Base-by-base conservation (phyloP, 768 basidiomycete species). In the Psilocybe azurescens region DNA sequence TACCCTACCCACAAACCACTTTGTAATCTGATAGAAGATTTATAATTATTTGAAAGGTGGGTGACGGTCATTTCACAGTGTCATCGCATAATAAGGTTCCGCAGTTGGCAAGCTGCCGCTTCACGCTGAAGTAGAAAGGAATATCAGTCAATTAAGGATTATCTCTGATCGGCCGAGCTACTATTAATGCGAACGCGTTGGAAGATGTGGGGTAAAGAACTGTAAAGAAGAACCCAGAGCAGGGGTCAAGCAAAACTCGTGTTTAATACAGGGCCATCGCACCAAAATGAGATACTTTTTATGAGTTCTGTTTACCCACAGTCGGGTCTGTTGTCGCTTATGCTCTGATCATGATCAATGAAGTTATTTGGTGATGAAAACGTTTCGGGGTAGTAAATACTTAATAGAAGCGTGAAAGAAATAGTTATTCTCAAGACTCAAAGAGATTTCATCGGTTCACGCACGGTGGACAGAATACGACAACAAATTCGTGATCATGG, bases 401-500 rank as follows among this genome's bases (percentile, higher is more conserved):
- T 11, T 6, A 36, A 36, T 36, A 36, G 33, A 36, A 36, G 33
- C 33, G 33, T 36, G 33, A 36, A 36, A 36, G 11, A 36, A 36
- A 36, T 36, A 7, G 33, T 36, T 36, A 11, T 36, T 36, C 33
- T 6, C 11, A 36, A 36, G 33, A 7, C 33, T 6, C 11, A 36
- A 36, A 3, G 7, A 36, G 11, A 36, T 36, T 36, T 36, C 11
- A 36, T 36, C 33, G 11, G 11, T 36, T 36, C 33, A 36, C 33
- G 0, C 33, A 36, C 33, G 33, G 11, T 7, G 33, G 33, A 36
- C 11, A 44, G 41, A 44, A 11, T n/a, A 13, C 41, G 41, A 44
- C 41, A 44, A 44, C 41, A 39, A 32, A 28, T 53, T 47, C 14
- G 20, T 36, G 58, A 50, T 59, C 58, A 59, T 59, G 50, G 50